Conservation (phyloP, 139 green algal species). For the Volvox africanus region DNA sequence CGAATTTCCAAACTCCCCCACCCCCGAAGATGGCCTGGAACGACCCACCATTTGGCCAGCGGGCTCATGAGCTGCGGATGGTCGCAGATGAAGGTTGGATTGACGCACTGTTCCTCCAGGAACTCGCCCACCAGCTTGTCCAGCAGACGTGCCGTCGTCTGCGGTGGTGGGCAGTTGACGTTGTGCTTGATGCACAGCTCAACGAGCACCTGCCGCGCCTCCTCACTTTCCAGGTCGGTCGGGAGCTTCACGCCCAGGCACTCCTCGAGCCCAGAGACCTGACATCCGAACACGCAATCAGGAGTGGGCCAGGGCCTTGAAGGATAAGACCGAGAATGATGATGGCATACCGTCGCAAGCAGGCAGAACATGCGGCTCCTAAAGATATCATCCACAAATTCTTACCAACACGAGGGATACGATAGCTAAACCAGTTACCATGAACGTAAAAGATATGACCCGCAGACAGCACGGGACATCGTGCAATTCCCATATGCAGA, state of each 20-base stretch:
- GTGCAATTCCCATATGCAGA: too few species aligned
- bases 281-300: not conserved
- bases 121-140: slow-evolving; percentile 99
- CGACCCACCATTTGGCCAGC: slow-evolving; percentile 94
- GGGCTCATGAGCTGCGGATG: slow-evolving; percentile 99
- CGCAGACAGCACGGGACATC: too few species aligned
- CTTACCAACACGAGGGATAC: too few species aligned
- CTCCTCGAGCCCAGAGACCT: slow-evolving; percentile 85
- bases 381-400: too few species aligned
- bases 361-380: too few species aligned
- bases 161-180: slow-evolving; percentile 88
- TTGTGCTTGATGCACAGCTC: slow-evolving; percentile 80
- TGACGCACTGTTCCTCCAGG: slow-evolving; percentile 93
- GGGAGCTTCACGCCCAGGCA: slow-evolving; percentile 76
- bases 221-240: slow-evolving; percentile 79
- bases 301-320: not conserved
- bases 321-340: not conserved
- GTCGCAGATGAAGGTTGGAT: slow-evolving; percentile 99
- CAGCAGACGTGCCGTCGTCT: slow-evolving; percentile 94
- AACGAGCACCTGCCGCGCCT: slow-evolving; percentile 74
- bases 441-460: too few species aligned
- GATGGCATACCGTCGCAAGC: too few species aligned
- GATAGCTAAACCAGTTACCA: too few species aligned
- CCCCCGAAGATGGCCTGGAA: not conserved
- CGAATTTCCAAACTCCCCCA: too few species aligned